phyloP scores from a whole-genome alignment of 2,329 filamentous ascomycete species.

The Amauroascus niger region DNA sequence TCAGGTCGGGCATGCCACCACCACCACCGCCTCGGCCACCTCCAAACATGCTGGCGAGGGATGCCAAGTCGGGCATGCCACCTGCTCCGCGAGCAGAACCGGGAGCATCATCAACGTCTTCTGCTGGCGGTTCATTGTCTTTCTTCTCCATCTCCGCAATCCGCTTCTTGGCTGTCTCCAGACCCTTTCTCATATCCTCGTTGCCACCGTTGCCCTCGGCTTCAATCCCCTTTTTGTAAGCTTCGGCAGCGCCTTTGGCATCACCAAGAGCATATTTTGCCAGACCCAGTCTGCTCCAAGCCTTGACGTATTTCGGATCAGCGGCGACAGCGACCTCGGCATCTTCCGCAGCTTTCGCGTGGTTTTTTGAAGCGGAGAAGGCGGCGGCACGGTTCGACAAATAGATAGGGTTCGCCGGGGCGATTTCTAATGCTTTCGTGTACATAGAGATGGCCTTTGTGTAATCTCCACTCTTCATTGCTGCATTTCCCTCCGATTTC shows the following conservation, averaged over 20 bases:
- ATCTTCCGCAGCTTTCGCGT: slow-evolving; percentile 73
- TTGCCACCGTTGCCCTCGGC: slow-evolving; percentile 88
- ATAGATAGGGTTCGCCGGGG: slow-evolving; percentile 87
- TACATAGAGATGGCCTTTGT: slow-evolving; percentile 71
- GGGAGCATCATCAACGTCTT: slow-evolving; percentile 43
- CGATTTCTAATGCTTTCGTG: slow-evolving; percentile 69
- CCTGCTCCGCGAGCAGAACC: slow-evolving; percentile 35
- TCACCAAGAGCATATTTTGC: slow-evolving; percentile 88
- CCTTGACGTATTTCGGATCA: slow-evolving; percentile 92
- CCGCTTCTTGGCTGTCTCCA: slow-evolving; percentile 80
- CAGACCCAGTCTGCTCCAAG: slow-evolving; percentile 86
- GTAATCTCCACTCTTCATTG: slow-evolving; percentile 94
- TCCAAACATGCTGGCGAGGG: slow-evolving; percentile 63
- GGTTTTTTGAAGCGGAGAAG: slow-evolving; percentile 73
- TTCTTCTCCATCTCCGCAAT: slow-evolving; percentile 66
- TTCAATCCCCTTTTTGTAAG: slow-evolving; percentile 86
- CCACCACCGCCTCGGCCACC: slow-evolving; percentile 51
- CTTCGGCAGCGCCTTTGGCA: slow-evolving; percentile 83
- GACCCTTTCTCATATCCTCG: slow-evolving; percentile 95
- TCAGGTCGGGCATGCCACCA: slow-evolving; percentile 79
- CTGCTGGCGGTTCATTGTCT: slow-evolving; percentile 42
- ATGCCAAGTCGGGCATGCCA: slow-evolving; percentile 62
- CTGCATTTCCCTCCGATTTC: slow-evolving; percentile 84
- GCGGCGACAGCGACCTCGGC: slow-evolving; percentile 81
- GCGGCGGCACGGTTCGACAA: slow-evolving; percentile 95